phyloP scores from a whole-genome alignment of 2,329 filamentous ascomycete genomes.

The Penicillium sp. region DNA sequence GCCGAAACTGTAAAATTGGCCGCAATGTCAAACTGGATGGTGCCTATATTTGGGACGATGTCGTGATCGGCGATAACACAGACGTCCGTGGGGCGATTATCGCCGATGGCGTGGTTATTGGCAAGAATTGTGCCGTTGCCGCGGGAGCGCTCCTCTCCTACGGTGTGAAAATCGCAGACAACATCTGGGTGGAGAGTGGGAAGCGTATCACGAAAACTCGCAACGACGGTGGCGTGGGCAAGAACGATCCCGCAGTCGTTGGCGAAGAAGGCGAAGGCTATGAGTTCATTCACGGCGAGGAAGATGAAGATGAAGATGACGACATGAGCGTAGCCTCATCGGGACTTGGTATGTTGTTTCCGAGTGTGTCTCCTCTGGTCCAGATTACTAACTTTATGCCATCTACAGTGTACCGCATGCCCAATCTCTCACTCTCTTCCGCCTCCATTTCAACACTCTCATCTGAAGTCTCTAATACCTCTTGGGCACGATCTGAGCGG shows the following conservation, averaged over 20 bases:
- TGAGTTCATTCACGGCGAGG: conserved; percentile 65
- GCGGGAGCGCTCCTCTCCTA: conserved; percentile 77
- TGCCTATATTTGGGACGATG: conserved; percentile 86
- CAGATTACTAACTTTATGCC: conserved; percentile 12
- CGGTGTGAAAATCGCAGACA: conserved; percentile 69
- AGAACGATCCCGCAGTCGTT: conserved; percentile 55
- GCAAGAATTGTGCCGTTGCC: conserved; percentile 67
- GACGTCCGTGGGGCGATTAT: conserved; percentile 72
- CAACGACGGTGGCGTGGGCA: conserved; percentile 43
- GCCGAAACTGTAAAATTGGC: conserved; percentile 81
- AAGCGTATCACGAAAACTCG: conserved; percentile 48
- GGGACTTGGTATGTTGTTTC: conserved; percentile 34
- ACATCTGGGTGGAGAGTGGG: conserved; percentile 46
- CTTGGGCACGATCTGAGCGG: conserved; percentile 68
- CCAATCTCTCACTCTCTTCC: conserved; percentile 46
- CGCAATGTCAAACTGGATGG: conserved; percentile 75
- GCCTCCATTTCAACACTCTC: conserved; percentile 65
- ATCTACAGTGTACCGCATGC: conserved; percentile 51
- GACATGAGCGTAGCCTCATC: conserved; percentile 60
- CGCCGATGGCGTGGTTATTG: conserved; percentile 69
- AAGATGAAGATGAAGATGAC: conserved; percentile 61
- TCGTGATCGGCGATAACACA: conserved; percentile 71
- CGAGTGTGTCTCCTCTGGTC: background rate
- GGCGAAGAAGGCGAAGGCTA: conserved; percentile 61
- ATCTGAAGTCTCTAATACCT: conserved; percentile 57